Evolutionary conservation across 2,329 filamentous ascomycete species (phyloP).

Genomic region (Dothiorella sarmentorum): DNA sequence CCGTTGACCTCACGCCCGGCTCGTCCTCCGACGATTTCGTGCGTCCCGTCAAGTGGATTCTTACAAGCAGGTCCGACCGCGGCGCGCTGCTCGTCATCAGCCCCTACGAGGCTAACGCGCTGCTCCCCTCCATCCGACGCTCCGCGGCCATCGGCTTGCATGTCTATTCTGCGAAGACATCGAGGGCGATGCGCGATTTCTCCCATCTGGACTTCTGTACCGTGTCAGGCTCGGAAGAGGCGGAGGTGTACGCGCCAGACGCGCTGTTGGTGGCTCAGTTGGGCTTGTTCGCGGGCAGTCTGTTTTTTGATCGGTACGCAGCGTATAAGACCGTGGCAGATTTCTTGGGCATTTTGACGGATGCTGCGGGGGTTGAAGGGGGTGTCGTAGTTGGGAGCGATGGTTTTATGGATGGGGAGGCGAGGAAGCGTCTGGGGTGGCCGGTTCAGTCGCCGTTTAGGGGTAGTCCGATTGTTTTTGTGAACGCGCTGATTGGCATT

Average conservation of each 20-base stretch:
- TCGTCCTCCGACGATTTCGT: background rate
- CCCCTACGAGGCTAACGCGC: conserved; percentile 56
- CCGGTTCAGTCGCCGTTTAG: background rate
- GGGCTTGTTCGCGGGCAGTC: background rate
- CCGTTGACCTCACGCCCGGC: conserved; percentile 32
- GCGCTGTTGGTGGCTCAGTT: background rate
- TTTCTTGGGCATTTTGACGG: background rate
- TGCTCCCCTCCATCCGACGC: conserved; percentile 42
- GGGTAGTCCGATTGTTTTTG: background rate
- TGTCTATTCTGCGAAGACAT: conserved; percentile 42
- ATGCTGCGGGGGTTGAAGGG: background rate
- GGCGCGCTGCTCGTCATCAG: conserved; percentile 54
- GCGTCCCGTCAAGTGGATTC: conserved; percentile 54
- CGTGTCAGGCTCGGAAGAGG: background rate
- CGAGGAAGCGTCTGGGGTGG: background rate
- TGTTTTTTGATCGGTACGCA: background rate
- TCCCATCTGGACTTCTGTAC: background rate
- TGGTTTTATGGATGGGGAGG: background rate
- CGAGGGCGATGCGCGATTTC: background rate
- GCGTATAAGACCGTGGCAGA: background rate
- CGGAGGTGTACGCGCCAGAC: background rate
- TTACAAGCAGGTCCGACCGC: conserved; percentile 31
- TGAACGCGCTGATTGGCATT: background rate
- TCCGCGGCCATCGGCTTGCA: conserved; percentile 44
- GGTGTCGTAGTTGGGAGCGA: background rate